Conservation (phyloP, 2,329 filamentous ascomycete genomes). For the Aspergillus cejpii region DNA sequence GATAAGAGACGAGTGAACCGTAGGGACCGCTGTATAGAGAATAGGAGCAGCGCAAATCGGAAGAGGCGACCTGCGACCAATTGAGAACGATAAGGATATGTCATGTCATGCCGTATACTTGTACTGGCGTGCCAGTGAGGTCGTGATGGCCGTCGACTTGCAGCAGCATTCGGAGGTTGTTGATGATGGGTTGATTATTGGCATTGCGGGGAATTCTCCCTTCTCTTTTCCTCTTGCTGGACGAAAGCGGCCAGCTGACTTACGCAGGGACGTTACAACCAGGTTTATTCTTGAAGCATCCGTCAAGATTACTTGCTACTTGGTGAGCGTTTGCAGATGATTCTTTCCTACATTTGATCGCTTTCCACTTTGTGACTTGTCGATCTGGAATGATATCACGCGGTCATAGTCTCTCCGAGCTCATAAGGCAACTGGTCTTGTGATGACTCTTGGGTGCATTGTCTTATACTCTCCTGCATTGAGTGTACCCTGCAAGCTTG, state of each 20-base stretch:
- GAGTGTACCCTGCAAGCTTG: neutral
- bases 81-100: constrained; percentile 1
- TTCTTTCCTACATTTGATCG: neutral
- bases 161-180: neutral
- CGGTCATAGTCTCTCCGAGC: neutral
- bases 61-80: constrained; percentile 5
- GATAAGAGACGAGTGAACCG: neutral
- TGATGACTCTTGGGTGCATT: neutral
- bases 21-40: neutral
- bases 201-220: neutral
- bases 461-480: neutral
- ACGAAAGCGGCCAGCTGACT: neutral
- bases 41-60: constrained; percentile 1
- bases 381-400: neutral
- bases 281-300: neutral
- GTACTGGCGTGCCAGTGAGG: neutral
- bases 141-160: neutral
- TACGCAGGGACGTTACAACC: neutral
- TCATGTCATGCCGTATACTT: constrained; percentile 7
- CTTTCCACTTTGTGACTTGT: neutral
- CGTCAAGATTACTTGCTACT: neutral
- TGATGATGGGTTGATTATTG: neutral
- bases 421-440: neutral
- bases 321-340: neutral
- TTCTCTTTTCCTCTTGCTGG: neutral